Percentiles rank a stretch among this genome's conserved stretches.
Conservation (phyloP, 225 moss, liverwort and hornwort species). For the Climacium dendroides region DNA sequence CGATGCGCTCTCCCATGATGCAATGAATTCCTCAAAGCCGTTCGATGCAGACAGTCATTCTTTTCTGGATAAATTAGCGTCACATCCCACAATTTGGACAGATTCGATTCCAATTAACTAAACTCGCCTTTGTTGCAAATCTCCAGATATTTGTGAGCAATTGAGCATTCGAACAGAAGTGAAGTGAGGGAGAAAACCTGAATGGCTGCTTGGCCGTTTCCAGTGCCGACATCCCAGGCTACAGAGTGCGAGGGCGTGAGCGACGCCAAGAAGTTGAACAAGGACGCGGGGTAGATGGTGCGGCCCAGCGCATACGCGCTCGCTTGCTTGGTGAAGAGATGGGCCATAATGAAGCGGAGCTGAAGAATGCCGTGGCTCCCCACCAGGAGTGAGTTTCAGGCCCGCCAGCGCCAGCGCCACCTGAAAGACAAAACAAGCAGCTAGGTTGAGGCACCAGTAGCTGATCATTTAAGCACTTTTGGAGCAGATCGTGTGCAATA, state of each 20-base stretch:
- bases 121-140: not conserved
- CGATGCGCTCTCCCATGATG: not conserved
- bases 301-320: constrained; percentile 14
- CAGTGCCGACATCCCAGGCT: constrained; percentile 55
- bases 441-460: too few species aligned
- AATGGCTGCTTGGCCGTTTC: constrained; percentile 52
- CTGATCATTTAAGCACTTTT: too few species aligned
- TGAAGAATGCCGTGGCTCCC: not conserved
- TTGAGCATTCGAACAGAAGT: not conserved
- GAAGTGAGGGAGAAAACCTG: not conserved
- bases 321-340: constrained; percentile 28
- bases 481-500: too few species aligned
- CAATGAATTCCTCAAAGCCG: not conserved
- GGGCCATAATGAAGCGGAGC: not conserved
- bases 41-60: not conserved
- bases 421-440: not conserved
- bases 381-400: not conserved
- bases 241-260: constrained; percentile 27
- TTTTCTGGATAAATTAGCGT: not conserved
- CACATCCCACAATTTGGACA: not conserved
- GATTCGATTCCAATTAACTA: not conserved
- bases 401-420: not conserved
- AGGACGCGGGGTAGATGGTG: constrained; percentile 16
- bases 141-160: not conserved
- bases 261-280: constrained; percentile 33